These are phyloP conservation scores for Cryptosporidium parvum DNA, from an alignment of 169 alveolate genomes.

Conservation along the genomic window DNA sequence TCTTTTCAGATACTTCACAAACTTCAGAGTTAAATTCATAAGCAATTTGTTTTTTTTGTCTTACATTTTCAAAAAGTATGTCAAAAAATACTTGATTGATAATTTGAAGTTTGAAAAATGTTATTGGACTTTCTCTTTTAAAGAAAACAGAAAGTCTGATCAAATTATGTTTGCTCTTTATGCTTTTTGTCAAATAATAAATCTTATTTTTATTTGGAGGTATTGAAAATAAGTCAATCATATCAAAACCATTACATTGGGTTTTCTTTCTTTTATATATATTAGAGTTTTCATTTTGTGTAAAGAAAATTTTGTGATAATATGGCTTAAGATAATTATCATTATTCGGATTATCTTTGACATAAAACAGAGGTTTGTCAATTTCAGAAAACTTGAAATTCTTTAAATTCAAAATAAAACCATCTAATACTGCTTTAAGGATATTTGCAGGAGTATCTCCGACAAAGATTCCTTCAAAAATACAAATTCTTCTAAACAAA, in stretches of 20 bases:
- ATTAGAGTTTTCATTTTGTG: conserved; percentile 11
- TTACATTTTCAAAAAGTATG: conserved; percentile 15
- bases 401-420: conserved; percentile 1
- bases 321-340: conserved; percentile 24
- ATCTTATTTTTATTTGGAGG: conserved; percentile 46
- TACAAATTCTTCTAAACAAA: conserved; percentile 8
- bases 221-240: conserved; percentile 55
- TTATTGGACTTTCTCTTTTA: conserved; percentile 26
- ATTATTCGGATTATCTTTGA: conserved; percentile 18
- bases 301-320: conserved; percentile 21
- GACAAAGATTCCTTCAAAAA: conserved; percentile 58
- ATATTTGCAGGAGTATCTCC: conserved; percentile 5
- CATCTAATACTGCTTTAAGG: background rate
- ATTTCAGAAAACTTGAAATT: background rate
- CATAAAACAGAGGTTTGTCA: conserved; percentile 23
- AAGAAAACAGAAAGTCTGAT: conserved; percentile 37
- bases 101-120: conserved; percentile 25
- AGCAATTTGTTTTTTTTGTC: conserved; percentile 59
- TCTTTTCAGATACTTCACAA: background rate
- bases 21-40: conserved; percentile 45
- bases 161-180: conserved; percentile 8
- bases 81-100: conserved; percentile 55
- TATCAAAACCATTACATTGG: conserved; percentile 9
- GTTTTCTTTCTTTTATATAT: background rate
- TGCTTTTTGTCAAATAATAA: conserved; percentile 10